Evolutionary conservation across 768 basidiomycete species (phyloP), one percentile per base, ranked within the genome.

Genomic region (Podaxis sp.): DNA sequence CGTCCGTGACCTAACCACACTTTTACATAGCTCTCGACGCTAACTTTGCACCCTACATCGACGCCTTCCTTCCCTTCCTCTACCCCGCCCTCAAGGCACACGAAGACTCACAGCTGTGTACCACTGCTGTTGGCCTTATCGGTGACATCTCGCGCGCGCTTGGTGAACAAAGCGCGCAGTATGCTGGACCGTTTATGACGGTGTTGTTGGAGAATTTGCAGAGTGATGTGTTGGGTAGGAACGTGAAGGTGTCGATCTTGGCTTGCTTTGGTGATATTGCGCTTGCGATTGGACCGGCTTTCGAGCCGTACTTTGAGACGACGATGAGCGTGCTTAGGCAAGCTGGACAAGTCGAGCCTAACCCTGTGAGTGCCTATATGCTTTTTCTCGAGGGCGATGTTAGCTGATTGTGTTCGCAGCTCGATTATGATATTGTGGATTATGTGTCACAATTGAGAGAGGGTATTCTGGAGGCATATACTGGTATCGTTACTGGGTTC

Each of bases 181-280:
- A 95, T 74, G 88, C 94, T 41, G 82, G 85, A 63, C 81, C 87
- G 2, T 96, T 99, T 80, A 97, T 99, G 92, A 89, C 86, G 11
- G 93, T 93, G 15, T 80, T 99, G 36, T 80, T 98, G 22, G 92
- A 95, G 74, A 94, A 96, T 69, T 80, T 99, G 40, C 91, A 93
- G 74, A 94, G 91, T 67, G 89, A 95, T 0, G 87, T 95, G 24
- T 81, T 99, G 61, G 92, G 94, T 70, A 85, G 96, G 52, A 91
- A 91, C 66, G 97, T 98, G 73, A 99, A 99, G 82, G 96, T 98
- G 44, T 88, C 91, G n/a, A 93, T 99, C 69, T 76, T 99, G 64
- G 89, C 92, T 12, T 95, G 93, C 76, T 98, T 99, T 69, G 97
- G 96, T 22, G 97, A 99, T 71, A 90, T 99, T 67, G 96, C 96